A percentile compares a stretch with the other conserved stretches of the same genome.
Conservation (phyloP, 2,329 filamentous ascomycete species). For the Cladosporium sp. region DNA sequence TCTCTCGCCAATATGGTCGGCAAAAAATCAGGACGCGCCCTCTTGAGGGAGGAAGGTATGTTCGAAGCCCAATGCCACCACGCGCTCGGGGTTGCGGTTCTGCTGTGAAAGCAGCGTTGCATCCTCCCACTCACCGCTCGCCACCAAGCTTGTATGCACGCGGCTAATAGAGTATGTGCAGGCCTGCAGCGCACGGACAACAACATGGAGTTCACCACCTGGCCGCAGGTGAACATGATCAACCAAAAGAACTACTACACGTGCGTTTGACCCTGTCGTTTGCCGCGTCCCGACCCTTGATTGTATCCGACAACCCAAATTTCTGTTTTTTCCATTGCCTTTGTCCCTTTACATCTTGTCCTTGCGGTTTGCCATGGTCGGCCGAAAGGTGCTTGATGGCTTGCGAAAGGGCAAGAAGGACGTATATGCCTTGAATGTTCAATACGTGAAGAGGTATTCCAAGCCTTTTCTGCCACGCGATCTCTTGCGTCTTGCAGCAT, state of each 20-base stretch:
- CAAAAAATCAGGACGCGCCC: conserved; percentile 59
- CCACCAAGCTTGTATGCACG: conserved; percentile 10
- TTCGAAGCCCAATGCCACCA: neutral
- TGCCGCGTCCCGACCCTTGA: neutral
- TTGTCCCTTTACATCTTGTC: neutral
- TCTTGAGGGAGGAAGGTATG: conserved; percentile 54
- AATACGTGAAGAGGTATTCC: conserved; percentile 29
- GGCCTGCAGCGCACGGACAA: conserved; percentile 96
- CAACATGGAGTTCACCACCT: conserved; percentile 90
- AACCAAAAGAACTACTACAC: conserved; percentile 99
- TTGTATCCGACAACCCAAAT: conserved; percentile 1
- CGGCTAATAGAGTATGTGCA: conserved; percentile 34
- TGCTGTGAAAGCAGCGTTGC: neutral
- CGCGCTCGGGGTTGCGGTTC: neutral
- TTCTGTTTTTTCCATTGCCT: neutral
- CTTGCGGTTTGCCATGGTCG: conserved; percentile 21
- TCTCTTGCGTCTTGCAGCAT: too few species aligned
- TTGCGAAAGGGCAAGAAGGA: conserved; percentile 30
- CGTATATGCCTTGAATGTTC: conserved; percentile 29
- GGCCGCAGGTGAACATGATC: conserved; percentile 88
- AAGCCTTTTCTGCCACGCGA: too few species aligned
- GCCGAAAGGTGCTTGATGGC: conserved; percentile 26
- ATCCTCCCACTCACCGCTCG: conserved; percentile 10
- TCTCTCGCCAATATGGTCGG: conserved; percentile 50
- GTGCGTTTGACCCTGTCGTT: conserved; percentile 45